phyloP scores from a whole-genome alignment of 768 basidiomycete genomes.

The Nevesoporus exiguus region DNA sequence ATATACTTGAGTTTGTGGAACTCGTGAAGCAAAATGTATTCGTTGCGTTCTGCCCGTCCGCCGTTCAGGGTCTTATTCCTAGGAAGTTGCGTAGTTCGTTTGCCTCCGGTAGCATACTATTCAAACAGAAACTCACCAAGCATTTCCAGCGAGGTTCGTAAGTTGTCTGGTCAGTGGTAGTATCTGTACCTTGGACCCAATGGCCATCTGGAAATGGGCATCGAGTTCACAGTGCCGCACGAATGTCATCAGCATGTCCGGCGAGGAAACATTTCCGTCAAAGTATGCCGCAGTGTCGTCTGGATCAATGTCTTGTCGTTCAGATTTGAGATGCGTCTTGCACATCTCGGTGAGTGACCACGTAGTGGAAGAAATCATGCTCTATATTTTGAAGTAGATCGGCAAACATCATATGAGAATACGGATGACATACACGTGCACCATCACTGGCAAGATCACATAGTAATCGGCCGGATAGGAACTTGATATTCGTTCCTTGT shows the following conservation, averaged over 20 bases:
- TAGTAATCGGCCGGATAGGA: constrained; percentile 80
- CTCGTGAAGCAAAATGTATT: constrained; percentile 97
- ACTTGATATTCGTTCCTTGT: constrained; percentile 79
- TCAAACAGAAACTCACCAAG: constrained; percentile 60
- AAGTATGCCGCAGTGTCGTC: constrained; percentile 92
- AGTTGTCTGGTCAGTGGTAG: constrained; percentile 89
- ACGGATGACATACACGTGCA: constrained; percentile 62
- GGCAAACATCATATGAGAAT: not conserved
- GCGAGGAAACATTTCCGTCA: constrained; percentile 73
- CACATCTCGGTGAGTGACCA: constrained; percentile 99
- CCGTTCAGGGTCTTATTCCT: constrained; percentile 98
- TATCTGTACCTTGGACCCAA: constrained; percentile 90
- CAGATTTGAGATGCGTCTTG: constrained; percentile 77
- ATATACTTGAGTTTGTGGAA: constrained; percentile 96
- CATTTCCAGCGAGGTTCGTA: constrained; percentile 94
- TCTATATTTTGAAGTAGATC: constrained; percentile 42
- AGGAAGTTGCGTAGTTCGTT: not conserved
- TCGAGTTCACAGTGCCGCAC: constrained; percentile 94
- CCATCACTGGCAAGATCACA: constrained; percentile 95
- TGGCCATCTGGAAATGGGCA: constrained; percentile 96
- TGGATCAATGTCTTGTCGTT: constrained; percentile 91
- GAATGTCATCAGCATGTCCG: constrained; percentile 80
- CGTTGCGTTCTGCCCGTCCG: constrained; percentile 97
- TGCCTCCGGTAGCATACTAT: not conserved
- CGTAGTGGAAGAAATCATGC: constrained; percentile 95